A percentile compares a stretch with the other conserved stretches of the same genome.
Conservation (phyloP, 106 monocot species). For the Allium sativum region DNA sequence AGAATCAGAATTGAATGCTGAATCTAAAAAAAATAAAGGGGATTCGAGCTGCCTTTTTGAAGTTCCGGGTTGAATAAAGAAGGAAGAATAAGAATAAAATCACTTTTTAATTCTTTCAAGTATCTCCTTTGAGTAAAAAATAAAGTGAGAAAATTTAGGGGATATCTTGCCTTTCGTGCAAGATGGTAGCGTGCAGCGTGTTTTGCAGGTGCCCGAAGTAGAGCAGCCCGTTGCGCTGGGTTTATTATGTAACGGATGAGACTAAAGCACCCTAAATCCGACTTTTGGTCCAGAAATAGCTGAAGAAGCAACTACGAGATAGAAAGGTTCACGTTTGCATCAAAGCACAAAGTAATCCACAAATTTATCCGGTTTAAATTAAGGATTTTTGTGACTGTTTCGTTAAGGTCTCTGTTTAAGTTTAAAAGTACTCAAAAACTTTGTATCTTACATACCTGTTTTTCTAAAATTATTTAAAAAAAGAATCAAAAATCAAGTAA, state of each 20-base stretch:
- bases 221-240: conserved; percentile 10
- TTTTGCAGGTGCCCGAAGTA: conserved; percentile 1
- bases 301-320: too few species aligned
- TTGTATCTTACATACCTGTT: too few species aligned
- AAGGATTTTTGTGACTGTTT: too few species aligned
- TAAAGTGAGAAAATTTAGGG: neutral
- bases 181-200: neutral
- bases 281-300: too few species aligned
- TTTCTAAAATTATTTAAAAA: too few species aligned
- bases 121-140: neutral
- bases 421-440: too few species aligned
- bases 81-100: neutral
- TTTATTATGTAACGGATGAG: neutral
- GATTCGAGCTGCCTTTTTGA: conserved; percentile 15
- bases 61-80: neutral
- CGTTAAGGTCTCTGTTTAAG: too few species aligned
- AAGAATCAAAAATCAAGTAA: too few species aligned
- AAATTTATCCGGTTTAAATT: too few species aligned
- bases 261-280: too few species aligned
- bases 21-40: neutral
- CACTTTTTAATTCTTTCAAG: neutral
- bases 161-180: neutral
- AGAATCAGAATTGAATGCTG: conserved; percentile 9
- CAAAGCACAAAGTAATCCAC: too few species aligned
- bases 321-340: too few species aligned